Evolutionary conservation across 2,329 filamentous ascomycete species (phyloP), one percentile per base, ranked within the genome.

Genomic region (Cordyceps farinosa): DNA sequence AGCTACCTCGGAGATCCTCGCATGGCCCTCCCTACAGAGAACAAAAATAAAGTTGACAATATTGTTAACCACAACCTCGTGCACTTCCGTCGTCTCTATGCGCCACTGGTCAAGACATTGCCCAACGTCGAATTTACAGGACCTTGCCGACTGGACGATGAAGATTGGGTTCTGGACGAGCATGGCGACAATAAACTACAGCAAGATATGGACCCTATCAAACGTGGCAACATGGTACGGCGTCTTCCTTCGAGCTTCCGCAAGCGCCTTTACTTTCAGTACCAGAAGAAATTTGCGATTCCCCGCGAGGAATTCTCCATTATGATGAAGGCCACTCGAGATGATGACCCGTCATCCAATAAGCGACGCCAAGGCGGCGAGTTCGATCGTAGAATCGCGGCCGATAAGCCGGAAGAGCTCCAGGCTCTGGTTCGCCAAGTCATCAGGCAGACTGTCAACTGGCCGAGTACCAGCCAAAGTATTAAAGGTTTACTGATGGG

Each of bases 1-100:
- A 96, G 91, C 71, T 99, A 99, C 75, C 86, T 96, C 68, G 95
- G 95, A 40, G 95, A 99, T 72, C 92, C 93, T n/a, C 90, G 95
- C 67, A 99, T 99, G 95, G 82, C 87, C 1, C 83, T 97, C 48
- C 90, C 91, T 2, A 91, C 91, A 1, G 95, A 99, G 75, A 91
- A 98, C 72, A 92, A 91, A 38, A 87, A 87, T 72, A 99, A 99
- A 77, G 92, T 99, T 27, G 84, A 86, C 70, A 98, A 98, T 75
- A 99, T 99, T 69, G 95, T 99, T 36, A 87, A 87, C 53, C 88
- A 96, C 72, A 97, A 99, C 75, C 86, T 97, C 72, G 80, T 90
- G 44, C 93, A 97, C 73, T 99, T 99, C 81, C 87, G 95, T 40
- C 87, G 91, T 5, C 84, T 99, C 0, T 99, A 99, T 74, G 88